A percentile compares a stretch with the other conserved stretches of the same genome.
These are phyloP conservation scores for Fusarium mangiferae DNA, from an alignment of 2,329 filamentous ascomycete genomes.

Conservation along the genomic window DNA sequence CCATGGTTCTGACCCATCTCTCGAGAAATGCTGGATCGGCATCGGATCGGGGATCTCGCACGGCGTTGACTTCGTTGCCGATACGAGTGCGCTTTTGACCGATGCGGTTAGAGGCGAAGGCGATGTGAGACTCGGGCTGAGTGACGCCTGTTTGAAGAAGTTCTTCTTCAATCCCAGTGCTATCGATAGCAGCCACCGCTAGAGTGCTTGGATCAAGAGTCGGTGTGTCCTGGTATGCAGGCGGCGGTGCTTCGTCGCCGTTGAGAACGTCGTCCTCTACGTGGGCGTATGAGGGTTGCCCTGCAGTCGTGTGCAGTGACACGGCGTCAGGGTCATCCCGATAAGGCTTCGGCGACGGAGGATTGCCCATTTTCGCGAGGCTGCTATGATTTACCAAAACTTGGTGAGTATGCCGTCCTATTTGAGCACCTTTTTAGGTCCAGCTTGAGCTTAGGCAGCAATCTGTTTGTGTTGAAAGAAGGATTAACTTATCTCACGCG, in stretches of 20 bases:
- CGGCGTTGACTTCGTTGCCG: slow-evolving; percentile 20
- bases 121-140: slow-evolving; percentile 14
- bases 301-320: slow-evolving; percentile 32
- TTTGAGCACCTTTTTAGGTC: not conserved
- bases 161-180: not conserved
- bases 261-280: slow-evolving; percentile 5
- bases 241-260: not conserved
- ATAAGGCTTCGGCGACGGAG: not conserved
- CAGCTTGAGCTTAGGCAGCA: slow-evolving; percentile 1
- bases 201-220: not conserved
- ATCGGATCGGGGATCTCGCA: slow-evolving; percentile 31
- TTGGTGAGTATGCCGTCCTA: accelerated
- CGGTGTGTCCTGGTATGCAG: not conserved
- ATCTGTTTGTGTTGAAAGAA: not conserved
- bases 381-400: accelerated
- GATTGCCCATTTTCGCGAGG: slow-evolving; percentile 2
- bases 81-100: slow-evolving; percentile 30
- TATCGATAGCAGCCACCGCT: not conserved
- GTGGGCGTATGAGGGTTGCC: slow-evolving; percentile 11
- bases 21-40: slow-evolving; percentile 19
- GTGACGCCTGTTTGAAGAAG: not conserved
- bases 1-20: slow-evolving; percentile 28
- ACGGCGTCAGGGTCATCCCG: slow-evolving; percentile 36
- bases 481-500: not conserved
- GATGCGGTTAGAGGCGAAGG: slow-evolving; percentile 11